Conservation (phyloP, 1,139 yeast species). For the Meyerozyma guilliermondii region DNA sequence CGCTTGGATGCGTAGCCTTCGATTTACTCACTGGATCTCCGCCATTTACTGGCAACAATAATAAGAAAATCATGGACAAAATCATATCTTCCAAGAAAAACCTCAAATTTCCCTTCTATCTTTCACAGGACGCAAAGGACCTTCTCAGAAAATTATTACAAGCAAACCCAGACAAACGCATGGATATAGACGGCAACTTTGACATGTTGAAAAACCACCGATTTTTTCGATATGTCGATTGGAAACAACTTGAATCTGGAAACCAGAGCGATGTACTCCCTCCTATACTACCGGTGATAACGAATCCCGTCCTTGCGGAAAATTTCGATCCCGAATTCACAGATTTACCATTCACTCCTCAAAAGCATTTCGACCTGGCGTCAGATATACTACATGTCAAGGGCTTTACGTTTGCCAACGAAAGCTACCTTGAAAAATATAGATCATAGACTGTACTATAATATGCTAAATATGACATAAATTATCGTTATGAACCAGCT, state of each 20-base stretch:
- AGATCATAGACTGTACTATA: background rate
- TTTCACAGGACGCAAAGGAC: conserved; percentile 83
- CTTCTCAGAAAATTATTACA: conserved; percentile 66
- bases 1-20: conserved; percentile 82
- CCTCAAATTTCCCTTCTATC: conserved; percentile 73
- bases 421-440: conserved; percentile 6
- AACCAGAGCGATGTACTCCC: conserved; percentile 39
- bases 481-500: background rate
- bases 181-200: conserved; percentile 57
- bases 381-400: conserved; percentile 11
- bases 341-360: conserved; percentile 54
- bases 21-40: conserved; percentile 91
- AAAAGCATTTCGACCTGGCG: conserved; percentile 8
- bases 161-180: conserved; percentile 69
- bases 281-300: conserved; percentile 81
- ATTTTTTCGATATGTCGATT: conserved; percentile 74
- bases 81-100: conserved; percentile 61
- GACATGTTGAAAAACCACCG: conserved; percentile 59
- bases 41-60: conserved; percentile 88
- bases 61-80: conserved; percentile 76
- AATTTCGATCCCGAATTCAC: conserved; percentile 90
- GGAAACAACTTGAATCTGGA: conserved; percentile 58
- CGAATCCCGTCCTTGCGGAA: conserved; percentile 85
- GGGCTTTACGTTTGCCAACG: conserved; percentile 14
- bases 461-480: background rate